phyloP scores from a whole-genome alignment of 768 basidiomycete genomes.

The Boletus barrowsii region DNA sequence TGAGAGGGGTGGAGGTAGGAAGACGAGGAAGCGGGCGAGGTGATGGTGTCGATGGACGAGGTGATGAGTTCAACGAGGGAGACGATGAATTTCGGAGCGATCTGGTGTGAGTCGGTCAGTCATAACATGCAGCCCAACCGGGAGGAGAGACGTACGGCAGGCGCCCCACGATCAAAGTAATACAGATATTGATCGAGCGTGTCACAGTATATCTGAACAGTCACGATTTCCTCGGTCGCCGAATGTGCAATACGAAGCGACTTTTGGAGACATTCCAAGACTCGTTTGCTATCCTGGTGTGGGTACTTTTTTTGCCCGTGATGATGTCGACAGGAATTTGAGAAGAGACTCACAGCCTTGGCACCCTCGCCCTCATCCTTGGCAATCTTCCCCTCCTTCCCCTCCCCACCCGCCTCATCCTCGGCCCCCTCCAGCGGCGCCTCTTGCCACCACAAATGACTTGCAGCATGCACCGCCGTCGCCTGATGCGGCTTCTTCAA shows the following conservation, averaged over 20 bases:
- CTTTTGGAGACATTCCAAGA: conserved; percentile 96
- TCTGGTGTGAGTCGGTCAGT: conserved; percentile 39
- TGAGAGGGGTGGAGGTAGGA: conserved; percentile 82
- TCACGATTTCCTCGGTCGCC: conserved; percentile 95
- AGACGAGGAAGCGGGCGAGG: conserved; percentile 47
- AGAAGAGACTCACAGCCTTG: conserved; percentile 52
- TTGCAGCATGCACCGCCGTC: conserved; percentile 89
- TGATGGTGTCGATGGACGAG: conserved; percentile 88
- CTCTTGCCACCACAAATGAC: conserved; percentile 99
- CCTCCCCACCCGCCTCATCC: conserved; percentile 23
- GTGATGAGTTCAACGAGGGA: conserved; percentile 95
- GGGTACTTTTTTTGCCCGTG: conserved; percentile 46
- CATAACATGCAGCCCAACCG: background rate
- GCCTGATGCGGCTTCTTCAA: conserved; percentile 99
- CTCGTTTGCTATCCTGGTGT: conserved; percentile 93
- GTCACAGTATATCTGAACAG: conserved; percentile 93
- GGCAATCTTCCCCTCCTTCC: conserved; percentile 15
- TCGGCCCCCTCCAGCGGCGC: conserved; percentile 42
- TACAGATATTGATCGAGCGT: conserved; percentile 95
- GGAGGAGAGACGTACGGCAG: conserved; percentile 61
- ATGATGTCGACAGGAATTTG: too few species aligned
- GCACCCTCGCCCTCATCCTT: conserved; percentile 40
- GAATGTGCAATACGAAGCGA: conserved; percentile 94
- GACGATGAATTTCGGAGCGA: conserved; percentile 95
- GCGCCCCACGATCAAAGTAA: conserved; percentile 90